Evolutionary conservation across 345 rosid species (phyloP).

Genomic region (Leavenworthia alabamica): DNA sequence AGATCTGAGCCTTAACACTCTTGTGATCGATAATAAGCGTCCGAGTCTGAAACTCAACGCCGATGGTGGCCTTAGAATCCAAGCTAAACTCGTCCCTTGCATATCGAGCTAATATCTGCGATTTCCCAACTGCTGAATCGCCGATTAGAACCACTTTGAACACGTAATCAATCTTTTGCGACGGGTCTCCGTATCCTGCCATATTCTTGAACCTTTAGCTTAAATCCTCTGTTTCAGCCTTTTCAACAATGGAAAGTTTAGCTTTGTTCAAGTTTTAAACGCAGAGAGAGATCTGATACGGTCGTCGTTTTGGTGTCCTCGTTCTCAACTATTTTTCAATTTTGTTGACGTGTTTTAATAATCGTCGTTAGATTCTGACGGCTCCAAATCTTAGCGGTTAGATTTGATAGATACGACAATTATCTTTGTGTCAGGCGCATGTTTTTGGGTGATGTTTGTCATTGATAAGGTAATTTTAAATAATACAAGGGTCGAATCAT

Average conservation of each 20-base stretch:
- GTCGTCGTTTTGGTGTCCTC: not conserved
- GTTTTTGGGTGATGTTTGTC: not conserved
- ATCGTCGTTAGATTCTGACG: not conserved
- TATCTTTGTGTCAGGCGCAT: constrained; percentile 21
- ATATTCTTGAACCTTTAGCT: constrained; percentile 27
- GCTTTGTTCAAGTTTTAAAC: constrained; percentile 7
- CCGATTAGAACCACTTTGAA: constrained; percentile 87
- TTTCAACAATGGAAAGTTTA: constrained; percentile 1
- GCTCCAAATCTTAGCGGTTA: not conserved
- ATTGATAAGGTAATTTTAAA: not conserved
- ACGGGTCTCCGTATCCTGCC: constrained; percentile 56
- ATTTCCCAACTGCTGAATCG: constrained; percentile 91
- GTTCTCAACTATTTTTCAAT: constrained; percentile 21
- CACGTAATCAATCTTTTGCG: constrained; percentile 68
- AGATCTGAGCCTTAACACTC: constrained; percentile 97
- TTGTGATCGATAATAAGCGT: constrained; percentile 71
- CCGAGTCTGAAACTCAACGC: constrained; percentile 93
- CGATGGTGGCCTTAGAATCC: constrained; percentile 90
- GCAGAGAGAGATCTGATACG: constrained; percentile 13
- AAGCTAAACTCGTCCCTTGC: constrained; percentile 78
- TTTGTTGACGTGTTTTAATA: constrained; percentile 4
- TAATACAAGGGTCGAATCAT: not conserved
- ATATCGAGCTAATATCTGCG: constrained; percentile 74
- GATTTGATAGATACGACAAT: constrained; percentile 12
- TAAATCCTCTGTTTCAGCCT: constrained; percentile 1